Percentiles rank a stretch among this genome's conserved stretches.
These are phyloP conservation scores for Ophiostoma pallidulum DNA, from an alignment of 2,329 filamentous ascomycete species.

Conservation along the genomic window DNA sequence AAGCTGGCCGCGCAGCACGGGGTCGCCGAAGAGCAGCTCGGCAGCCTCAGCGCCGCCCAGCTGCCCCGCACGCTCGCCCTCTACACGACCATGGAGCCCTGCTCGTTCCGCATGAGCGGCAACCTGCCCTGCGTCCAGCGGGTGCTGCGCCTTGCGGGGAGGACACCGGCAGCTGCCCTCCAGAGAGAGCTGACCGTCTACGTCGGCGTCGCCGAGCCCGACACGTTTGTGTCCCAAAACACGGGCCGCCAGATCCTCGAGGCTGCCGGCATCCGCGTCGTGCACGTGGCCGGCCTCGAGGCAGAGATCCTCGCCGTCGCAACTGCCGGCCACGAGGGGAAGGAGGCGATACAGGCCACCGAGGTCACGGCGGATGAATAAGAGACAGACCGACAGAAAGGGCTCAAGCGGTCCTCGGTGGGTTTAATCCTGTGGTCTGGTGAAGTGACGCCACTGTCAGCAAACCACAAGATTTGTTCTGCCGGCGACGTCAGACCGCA, in stretches of 20 bases:
- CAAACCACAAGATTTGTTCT: too few species aligned
- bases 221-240: constrained; percentile 80
- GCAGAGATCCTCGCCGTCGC: constrained; percentile 73
- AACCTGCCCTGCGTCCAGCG: constrained; percentile 71
- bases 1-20: constrained; percentile 51
- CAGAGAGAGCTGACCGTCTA: constrained; percentile 51
- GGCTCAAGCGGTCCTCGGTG: too few species aligned
- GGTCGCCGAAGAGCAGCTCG: constrained; percentile 45
- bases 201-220: constrained; percentile 79
- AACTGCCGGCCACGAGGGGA: constrained; percentile 60
- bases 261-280: constrained; percentile 62
- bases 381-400: too few species aligned
- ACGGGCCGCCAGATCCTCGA: constrained; percentile 61
- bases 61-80: constrained; percentile 42
- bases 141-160: constrained; percentile 52
- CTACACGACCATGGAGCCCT: constrained; percentile 92
- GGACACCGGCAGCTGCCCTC: constrained; percentile 47
- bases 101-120: constrained; percentile 62
- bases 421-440: too few species aligned
- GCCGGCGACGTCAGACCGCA: too few species aligned
- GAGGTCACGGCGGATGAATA: too few species aligned
- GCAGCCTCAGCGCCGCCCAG: constrained; percentile 33
- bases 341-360: not conserved
- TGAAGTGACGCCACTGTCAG: too few species aligned
- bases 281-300: constrained; percentile 67